Base-by-base conservation (phyloP, 148 eudicot genomes). In the Hydrangea macrophylla region DNA sequence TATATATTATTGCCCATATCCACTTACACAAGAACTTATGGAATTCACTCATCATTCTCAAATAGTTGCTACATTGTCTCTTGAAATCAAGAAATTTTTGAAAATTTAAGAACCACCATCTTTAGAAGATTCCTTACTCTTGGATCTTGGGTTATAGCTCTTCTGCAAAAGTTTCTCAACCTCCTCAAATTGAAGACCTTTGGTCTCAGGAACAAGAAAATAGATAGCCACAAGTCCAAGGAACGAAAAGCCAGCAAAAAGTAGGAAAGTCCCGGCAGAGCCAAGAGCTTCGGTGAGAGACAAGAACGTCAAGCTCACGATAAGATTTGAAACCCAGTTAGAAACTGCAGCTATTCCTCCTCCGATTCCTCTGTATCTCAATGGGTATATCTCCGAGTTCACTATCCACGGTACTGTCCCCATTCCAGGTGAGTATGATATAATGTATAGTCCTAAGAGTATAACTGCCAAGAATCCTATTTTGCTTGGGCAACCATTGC, bases 361-460 rank as follows among this genome's bases (percentile, higher is more conserved):
- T 3, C 83, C 72, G 20, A 76, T 50, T 0, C 86, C 86, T 59
- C 83, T 62, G 78, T 40, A 82, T 37, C 58, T 62, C 33, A 79
- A 57, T 0, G 83, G 83, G 60, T 82, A 78, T 25, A 82, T 75
- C 35, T 82, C 82, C 0, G 85, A 82, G 73, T 78, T 82, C 18
- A 82, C 64, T 6, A 79, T 78, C 85, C 85, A 82, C 20, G 85
- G 85, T 0, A 67, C 82, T 5, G 85, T 69, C 8, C 85, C 85
- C 85, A 82, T 82, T 8, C 82, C 85, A 0, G 85, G 85, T 7
- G 82, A 72, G 72, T 71, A 82, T 0, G 37, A 32, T 0, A 76
- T 42, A 27, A 78, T 82, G 62, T 82, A 82, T 2, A 74, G 22
- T 51, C 70, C 82, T 7, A 82, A 72, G 25, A 76, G 56, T 17